Evolutionary conservation across 345 rosid species (phyloP).

Genomic region (Toxicodendron radicans): DNA sequence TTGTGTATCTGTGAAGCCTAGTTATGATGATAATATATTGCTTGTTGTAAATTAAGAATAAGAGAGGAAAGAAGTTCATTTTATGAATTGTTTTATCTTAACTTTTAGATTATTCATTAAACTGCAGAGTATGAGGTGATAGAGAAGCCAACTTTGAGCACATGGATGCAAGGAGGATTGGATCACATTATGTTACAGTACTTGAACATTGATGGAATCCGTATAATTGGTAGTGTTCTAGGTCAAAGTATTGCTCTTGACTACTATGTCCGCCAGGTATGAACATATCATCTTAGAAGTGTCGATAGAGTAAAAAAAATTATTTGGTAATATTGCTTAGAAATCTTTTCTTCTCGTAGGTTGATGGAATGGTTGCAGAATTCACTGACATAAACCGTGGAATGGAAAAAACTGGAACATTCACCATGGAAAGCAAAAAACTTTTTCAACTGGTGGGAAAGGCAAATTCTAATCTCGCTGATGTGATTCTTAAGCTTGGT

Average conservation of each 20-base stretch:
- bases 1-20: not conserved
- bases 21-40: not conserved
- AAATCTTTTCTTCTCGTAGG: slow-evolving; percentile 42
- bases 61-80: not conserved
- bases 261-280: slow-evolving; percentile 96
- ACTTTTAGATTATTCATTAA: slow-evolving; percentile 29
- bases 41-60: not conserved
- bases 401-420: slow-evolving; percentile 94
- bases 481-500: slow-evolving; percentile 93
- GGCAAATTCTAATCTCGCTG: slow-evolving; percentile 93
- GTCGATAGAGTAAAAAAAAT: not conserved
- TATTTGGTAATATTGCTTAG: not conserved
- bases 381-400: slow-evolving; percentile 95
- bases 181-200: slow-evolving; percentile 89
- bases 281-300: slow-evolving; percentile 1
- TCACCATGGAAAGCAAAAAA: slow-evolving; percentile 91
- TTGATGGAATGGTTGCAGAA: slow-evolving; percentile 97
- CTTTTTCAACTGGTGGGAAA: slow-evolving; percentile 96
- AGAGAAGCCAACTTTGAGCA: slow-evolving; percentile 64
- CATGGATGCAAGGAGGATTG: slow-evolving; percentile 93
- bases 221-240: slow-evolving; percentile 90
- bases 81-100: slow-evolving; percentile 12
- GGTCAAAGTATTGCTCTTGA: slow-evolving; percentile 98
- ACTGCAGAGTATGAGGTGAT: slow-evolving; percentile 88
- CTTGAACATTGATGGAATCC: slow-evolving; percentile 84